A percentile compares a stretch with the other conserved stretches of the same genome.
Conservation (phyloP, 2,329 filamentous ascomycete species). For the Thielaviopsis populi region DNA sequence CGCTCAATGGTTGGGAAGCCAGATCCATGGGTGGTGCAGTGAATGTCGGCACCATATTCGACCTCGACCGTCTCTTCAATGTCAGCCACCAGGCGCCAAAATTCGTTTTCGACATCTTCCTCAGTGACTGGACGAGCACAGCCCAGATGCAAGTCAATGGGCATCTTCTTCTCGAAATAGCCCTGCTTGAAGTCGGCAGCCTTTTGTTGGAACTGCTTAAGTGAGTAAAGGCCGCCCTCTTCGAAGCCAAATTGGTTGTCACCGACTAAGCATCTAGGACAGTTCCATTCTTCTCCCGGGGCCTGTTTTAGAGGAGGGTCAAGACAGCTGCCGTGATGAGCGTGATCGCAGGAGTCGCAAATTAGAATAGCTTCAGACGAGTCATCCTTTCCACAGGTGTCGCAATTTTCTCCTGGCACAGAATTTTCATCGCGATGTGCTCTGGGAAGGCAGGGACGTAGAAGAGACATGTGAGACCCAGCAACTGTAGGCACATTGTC, state of each 20-base stretch:
- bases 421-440: constrained; percentile 40
- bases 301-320: constrained; percentile 68
- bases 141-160: constrained; percentile 70
- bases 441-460: constrained; percentile 64
- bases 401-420: constrained; percentile 53
- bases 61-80: constrained; percentile 93
- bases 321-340: constrained; percentile 74
- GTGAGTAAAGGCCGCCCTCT: constrained; percentile 86
- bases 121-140: constrained; percentile 71
- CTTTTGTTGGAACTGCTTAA: constrained; percentile 92
- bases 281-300: constrained; percentile 88
- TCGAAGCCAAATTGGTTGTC: constrained; percentile 96
- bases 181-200: constrained; percentile 87
- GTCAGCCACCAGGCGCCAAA: constrained; percentile 89
- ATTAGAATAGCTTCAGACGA: constrained; percentile 55
- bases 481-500: constrained; percentile 68
- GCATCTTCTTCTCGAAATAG: constrained; percentile 85
- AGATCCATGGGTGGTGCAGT: constrained; percentile 93
- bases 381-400: constrained; percentile 69
- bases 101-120: constrained; percentile 90
- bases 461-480: constrained; percentile 91
- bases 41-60: constrained; percentile 94
- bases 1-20: constrained; percentile 91
- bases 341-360: constrained; percentile 85
- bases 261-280: constrained; percentile 82